phyloP scores from a whole-genome alignment of 352 stramenopile genomes.

The Elongisporangium senticosum region DNA sequence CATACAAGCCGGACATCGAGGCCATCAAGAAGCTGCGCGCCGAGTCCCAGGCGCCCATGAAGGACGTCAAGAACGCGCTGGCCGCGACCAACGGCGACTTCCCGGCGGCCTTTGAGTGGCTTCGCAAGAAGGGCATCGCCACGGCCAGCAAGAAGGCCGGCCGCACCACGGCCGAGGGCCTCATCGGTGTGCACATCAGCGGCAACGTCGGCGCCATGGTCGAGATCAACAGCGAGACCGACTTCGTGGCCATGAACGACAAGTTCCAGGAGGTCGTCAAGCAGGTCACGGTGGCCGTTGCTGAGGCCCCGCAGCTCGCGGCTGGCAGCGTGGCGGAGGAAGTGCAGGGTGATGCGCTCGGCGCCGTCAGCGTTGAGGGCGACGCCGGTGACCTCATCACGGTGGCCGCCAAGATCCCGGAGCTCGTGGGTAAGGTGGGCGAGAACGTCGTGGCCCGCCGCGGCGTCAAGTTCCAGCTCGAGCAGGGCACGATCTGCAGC shows the following conservation, averaged over 20 bases:
- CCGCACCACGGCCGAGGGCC: slow-evolving; percentile 70
- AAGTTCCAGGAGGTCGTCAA: slow-evolving; percentile 82
- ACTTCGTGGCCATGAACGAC: slow-evolving; percentile 93
- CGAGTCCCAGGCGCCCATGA: slow-evolving; percentile 81
- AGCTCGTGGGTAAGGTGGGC: slow-evolving; percentile 79
- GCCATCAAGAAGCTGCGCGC: slow-evolving; percentile 86
- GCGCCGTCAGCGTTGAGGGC: slow-evolving; percentile 41
- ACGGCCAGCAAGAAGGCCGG: slow-evolving; percentile 74
- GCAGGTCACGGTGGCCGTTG: slow-evolving; percentile 41
- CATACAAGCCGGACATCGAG: slow-evolving; percentile 80
- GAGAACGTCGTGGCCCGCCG: slow-evolving; percentile 84
- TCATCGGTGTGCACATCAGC: slow-evolving; percentile 68
- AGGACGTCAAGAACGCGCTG: slow-evolving; percentile 88
- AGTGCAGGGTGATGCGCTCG: slow-evolving; percentile 36
- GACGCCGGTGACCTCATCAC: slow-evolving; percentile 12
- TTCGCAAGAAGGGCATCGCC: slow-evolving; percentile 86
- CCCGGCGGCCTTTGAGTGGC: slow-evolving; percentile 80
- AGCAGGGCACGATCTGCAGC: slow-evolving; percentile 70
- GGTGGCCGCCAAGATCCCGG: slow-evolving; percentile 65
- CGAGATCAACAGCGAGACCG: slow-evolving; percentile 93
- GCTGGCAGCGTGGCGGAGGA: slow-evolving; percentile 21
- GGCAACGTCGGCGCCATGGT: slow-evolving; percentile 83
- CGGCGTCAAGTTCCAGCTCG: slow-evolving; percentile 60
- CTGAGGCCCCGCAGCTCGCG: slow-evolving; percentile 13
- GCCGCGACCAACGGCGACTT: slow-evolving; percentile 77